phyloP scores from a whole-genome alignment of 768 basidiomycete genomes.

The Trametes punicea region DNA sequence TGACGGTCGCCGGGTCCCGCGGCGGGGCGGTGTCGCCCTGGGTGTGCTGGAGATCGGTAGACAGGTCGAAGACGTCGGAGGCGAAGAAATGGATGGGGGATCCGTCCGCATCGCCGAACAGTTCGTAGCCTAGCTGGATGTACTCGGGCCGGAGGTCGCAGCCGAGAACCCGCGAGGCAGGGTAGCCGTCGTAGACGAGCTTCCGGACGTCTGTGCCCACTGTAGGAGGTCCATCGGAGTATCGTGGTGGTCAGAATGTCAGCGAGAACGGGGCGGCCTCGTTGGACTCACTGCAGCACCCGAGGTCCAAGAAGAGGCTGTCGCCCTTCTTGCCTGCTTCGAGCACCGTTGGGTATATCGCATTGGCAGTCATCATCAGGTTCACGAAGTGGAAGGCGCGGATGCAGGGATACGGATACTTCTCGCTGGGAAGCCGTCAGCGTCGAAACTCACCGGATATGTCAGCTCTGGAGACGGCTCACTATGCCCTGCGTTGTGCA shows the following conservation, averaged over 20 bases:
- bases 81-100: constrained; percentile 31
- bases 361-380: constrained; percentile 28
- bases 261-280: neutral
- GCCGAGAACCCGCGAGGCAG: constrained; percentile 27
- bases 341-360: constrained; percentile 28
- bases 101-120: constrained; percentile 25
- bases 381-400: constrained; percentile 31
- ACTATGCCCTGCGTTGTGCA: constrained; percentile 28
- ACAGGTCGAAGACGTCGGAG: constrained; percentile 30
- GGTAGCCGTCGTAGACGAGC: constrained; percentile 32
- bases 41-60: neutral
- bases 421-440: constrained; percentile 14
- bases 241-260: neutral
- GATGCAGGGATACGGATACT: constrained; percentile 34
- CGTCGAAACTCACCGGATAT: neutral
- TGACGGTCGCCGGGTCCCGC: constrained; percentile 8
- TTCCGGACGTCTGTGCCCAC: constrained; percentile 36
- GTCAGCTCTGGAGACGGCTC: neutral
- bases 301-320: constrained; percentile 31
- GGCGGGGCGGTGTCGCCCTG: neutral
- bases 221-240: constrained; percentile 5
- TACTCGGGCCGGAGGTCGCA: constrained; percentile 31
- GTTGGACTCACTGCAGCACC: constrained; percentile 32
- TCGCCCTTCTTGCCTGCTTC: constrained; percentile 22
- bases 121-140: constrained; percentile 30